Conservation (phyloP, 2,329 filamentous ascomycete genomes). For the Drechslerella coelobrocha region DNA sequence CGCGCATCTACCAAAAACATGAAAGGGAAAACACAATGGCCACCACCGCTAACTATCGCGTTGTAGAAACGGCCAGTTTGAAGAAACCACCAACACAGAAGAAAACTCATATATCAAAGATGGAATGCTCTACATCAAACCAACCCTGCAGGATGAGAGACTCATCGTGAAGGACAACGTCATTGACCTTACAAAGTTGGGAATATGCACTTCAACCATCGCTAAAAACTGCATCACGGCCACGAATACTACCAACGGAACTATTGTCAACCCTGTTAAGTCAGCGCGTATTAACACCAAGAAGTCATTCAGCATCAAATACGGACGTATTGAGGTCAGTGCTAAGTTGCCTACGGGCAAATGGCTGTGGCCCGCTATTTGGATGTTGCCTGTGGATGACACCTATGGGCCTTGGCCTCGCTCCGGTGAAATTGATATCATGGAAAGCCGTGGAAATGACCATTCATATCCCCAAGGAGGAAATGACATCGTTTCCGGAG, state of each 20-base stretch:
- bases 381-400: constrained; percentile 78
- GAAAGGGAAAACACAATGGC: neutral
- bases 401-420: constrained; percentile 78
- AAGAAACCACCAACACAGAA: constrained; percentile 73
- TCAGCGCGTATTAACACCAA: constrained; percentile 81
- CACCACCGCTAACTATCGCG: neutral
- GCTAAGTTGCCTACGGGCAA: constrained; percentile 78
- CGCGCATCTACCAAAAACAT: neutral
- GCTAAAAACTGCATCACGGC: constrained; percentile 70
- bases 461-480: constrained; percentile 76
- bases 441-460: constrained; percentile 83
- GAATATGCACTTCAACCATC: constrained; percentile 70
- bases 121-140: constrained; percentile 75
- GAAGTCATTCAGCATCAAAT: constrained; percentile 74
- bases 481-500: constrained; percentile 79
- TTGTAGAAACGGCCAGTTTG: constrained; percentile 77
- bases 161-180: constrained; percentile 71
- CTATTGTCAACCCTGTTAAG: constrained; percentile 76
- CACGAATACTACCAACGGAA: constrained; percentile 79
- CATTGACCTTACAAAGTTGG: constrained; percentile 71
- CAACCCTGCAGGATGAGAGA: constrained; percentile 74
- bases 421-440: constrained; percentile 84
- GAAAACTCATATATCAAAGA: constrained; percentile 77
- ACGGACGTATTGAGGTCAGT: constrained; percentile 79
- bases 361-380: constrained; percentile 92